Evolutionary conservation across 2,329 filamentous ascomycete genomes (phyloP).

Genomic region (Cladophialophora chaetospira): DNA sequence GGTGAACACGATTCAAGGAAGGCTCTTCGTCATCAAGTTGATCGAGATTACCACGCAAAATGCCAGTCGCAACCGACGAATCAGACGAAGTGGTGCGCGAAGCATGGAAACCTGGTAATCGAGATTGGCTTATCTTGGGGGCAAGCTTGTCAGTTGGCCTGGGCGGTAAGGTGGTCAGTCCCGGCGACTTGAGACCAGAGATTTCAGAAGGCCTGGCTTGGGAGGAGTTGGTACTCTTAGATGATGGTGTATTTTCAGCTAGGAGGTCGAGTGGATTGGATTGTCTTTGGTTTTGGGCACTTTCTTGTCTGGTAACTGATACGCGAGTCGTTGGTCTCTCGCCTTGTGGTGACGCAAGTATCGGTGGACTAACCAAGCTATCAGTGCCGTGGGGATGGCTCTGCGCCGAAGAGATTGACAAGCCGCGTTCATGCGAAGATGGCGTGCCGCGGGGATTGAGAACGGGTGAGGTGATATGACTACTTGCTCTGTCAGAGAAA

Average conservation of each 20-base stretch:
- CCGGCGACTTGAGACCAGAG: slow-evolving; percentile 26
- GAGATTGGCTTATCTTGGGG: slow-evolving; percentile 46
- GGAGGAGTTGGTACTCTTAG: not conserved
- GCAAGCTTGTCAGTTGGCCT: slow-evolving; percentile 39
- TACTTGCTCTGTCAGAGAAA: slow-evolving; percentile 16
- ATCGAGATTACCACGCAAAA: slow-evolving; percentile 10
- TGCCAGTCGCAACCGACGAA: slow-evolving; percentile 33
- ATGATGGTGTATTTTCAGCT: slow-evolving; percentile 27
- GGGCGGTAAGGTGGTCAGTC: slow-evolving; percentile 12
- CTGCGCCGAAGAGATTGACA: slow-evolving; percentile 20
- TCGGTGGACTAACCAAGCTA: slow-evolving; percentile 6
- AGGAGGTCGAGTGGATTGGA: slow-evolving; percentile 36
- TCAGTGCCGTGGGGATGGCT: slow-evolving; percentile 21
- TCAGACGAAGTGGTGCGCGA: slow-evolving; percentile 45
- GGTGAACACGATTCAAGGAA: slow-evolving; percentile 22
- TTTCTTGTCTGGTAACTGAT: slow-evolving; percentile 18
- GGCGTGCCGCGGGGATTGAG: slow-evolving; percentile 7
- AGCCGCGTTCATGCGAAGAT: slow-evolving; percentile 24
- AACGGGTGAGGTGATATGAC: slow-evolving; percentile 22
- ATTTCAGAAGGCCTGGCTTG: slow-evolving; percentile 12
- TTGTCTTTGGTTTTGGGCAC: slow-evolving; percentile 14
- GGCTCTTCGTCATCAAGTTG: slow-evolving; percentile 41
- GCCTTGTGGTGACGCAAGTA: slow-evolving; percentile 5
- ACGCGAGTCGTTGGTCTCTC: slow-evolving; percentile 19
- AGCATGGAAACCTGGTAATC: slow-evolving; percentile 48